Evolutionary conservation across 139 green algal species (phyloP).

Genomic region (Chlorella vulgaris): DNA sequence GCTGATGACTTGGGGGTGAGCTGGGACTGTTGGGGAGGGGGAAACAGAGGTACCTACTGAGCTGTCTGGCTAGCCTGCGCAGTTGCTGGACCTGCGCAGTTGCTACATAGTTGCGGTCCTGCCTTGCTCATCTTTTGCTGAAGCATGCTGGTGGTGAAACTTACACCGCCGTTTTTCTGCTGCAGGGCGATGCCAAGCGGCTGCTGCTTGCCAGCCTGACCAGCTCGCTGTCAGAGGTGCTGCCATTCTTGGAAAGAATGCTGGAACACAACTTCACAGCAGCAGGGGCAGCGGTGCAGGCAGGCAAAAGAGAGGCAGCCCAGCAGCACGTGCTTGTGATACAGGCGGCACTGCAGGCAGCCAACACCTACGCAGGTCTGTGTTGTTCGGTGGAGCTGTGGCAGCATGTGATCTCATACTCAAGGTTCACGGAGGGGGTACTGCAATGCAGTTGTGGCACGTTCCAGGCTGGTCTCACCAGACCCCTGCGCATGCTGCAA

Average conservation of each 20-base stretch:
- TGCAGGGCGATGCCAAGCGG: conserved; percentile 60
- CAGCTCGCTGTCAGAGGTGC: conserved; percentile 51
- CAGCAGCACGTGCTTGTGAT: conserved; percentile 58
- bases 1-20: conserved; percentile 41
- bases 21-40: neutral
- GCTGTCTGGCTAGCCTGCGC: no score
- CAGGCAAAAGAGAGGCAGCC: conserved; percentile 30
- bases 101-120: neutral
- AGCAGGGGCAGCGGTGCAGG: conserved; percentile 29
- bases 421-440: neutral
- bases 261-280: conserved; percentile 46
- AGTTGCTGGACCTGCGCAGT: neutral
- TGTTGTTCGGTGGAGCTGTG: neutral
- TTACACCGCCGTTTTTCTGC: neutral
- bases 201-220: conserved; percentile 65
- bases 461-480: no score
- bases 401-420: neutral
- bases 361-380: conserved; percentile 18
- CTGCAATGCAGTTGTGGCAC: no score
- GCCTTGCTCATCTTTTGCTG: neutral
- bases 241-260: conserved; percentile 65
- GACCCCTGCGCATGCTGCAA: neutral
- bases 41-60: no score
- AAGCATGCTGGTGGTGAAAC: neutral
- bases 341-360: conserved; percentile 49